Conservation (phyloP, 768 basidiomycete species). For the Lactarius psammicola region DNA sequence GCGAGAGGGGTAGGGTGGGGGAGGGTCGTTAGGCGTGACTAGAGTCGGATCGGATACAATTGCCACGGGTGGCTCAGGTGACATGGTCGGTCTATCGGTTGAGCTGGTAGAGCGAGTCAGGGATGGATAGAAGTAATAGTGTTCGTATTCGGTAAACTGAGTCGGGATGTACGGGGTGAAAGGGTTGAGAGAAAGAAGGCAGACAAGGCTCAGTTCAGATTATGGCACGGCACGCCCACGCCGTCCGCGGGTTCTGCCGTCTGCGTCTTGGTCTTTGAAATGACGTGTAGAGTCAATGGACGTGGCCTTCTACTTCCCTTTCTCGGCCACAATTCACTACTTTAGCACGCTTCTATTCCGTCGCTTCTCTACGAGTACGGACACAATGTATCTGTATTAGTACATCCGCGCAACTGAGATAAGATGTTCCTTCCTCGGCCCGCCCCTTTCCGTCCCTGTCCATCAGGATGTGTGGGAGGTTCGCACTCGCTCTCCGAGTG, state of each 20-base stretch:
- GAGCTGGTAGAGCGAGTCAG: neutral
- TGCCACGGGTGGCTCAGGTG: conserved; percentile 16
- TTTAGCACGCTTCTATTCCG: no score
- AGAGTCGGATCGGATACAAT: neutral
- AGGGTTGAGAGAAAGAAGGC: no score
- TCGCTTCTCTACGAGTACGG: no score
- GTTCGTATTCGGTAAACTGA: no score
- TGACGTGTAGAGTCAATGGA: no score
- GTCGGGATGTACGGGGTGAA: no score
- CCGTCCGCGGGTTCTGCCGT: neutral
- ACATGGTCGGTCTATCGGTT: conserved; percentile 9
- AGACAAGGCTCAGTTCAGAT: neutral
- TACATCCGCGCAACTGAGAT: neutral
- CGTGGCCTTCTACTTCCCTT: conserved; percentile 1
- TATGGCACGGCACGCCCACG: neutral
- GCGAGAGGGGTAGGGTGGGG: conserved; percentile 65
- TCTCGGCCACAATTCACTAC: neutral
- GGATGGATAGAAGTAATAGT: no score
- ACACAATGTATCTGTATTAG: no score
- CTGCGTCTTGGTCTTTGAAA: no score
- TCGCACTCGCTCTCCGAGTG: conserved; percentile 52
- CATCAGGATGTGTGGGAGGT: conserved; percentile 59
- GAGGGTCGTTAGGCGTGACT: conserved; percentile 48
- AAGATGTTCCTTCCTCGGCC: neutral
- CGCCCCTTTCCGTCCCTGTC: neutral